These are phyloP conservation scores for Aspergillus glaucus DNA, from an alignment of 2,329 filamentous ascomycete species.

Conservation along the genomic window DNA sequence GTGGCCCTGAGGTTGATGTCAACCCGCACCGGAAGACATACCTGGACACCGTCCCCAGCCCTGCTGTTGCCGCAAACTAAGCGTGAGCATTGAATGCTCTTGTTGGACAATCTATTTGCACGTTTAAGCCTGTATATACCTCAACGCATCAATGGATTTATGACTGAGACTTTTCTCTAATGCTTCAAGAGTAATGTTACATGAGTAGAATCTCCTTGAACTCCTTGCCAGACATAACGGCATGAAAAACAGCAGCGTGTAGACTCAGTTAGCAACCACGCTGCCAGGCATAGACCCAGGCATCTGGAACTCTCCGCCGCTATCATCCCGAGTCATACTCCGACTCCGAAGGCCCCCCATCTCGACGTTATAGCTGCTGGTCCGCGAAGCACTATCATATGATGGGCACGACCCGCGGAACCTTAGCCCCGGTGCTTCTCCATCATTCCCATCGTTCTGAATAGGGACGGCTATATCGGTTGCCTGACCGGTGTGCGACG, in stretches of 20 bases:
- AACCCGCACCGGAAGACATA: constrained; percentile 79
- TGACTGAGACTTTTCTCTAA: not conserved
- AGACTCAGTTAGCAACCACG: constrained; percentile 16
- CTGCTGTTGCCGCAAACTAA: constrained; percentile 22
- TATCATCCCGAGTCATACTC: constrained; percentile 27
- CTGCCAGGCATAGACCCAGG: constrained; percentile 33
- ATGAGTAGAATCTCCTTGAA: not conserved
- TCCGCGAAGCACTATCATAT: constrained; percentile 26
- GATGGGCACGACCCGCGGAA: constrained; percentile 25
- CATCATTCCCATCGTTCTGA: constrained; percentile 15
- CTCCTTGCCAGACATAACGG: not conserved
- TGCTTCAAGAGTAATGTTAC: not conserved
- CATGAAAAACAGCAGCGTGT: not conserved
- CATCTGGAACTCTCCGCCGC: constrained; percentile 30
- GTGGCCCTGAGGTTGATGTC: constrained; percentile 65
- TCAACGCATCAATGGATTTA: not conserved
- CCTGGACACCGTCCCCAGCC: constrained; percentile 39
- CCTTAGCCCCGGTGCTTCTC: constrained; percentile 27
- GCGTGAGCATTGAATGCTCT: not conserved
- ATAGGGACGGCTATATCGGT: constrained; percentile 20
- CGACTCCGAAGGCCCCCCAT: constrained; percentile 25
- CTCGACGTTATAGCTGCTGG: constrained; percentile 31
- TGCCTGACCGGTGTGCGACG: constrained; percentile 24
- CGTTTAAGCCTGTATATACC: not conserved
- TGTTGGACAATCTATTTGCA: constrained; percentile 3